Conservation (phyloP, 2,329 filamentous ascomycete genomes). For the Trematosphaeria pertusa region DNA sequence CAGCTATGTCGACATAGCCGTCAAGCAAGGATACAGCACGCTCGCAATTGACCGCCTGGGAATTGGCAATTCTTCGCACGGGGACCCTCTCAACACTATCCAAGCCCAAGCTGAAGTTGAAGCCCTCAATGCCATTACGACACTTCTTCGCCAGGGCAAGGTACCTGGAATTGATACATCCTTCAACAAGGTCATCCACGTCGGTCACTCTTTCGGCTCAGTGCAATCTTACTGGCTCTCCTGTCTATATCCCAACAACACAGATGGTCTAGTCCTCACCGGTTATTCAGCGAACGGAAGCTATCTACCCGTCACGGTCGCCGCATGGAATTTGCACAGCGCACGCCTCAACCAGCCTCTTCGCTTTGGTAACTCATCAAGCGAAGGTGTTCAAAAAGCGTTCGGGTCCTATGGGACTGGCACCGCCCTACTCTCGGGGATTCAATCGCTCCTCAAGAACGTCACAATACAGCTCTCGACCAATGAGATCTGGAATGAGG, state of each 20-base stretch:
- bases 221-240: constrained; percentile 64
- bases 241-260: constrained; percentile 59
- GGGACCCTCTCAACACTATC: constrained; percentile 66
- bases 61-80: constrained; percentile 64
- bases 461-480: constrained; percentile 19
- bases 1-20: constrained; percentile 65
- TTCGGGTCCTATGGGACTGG: constrained; percentile 18
- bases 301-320: constrained; percentile 53
- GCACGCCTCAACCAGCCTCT: constrained; percentile 53
- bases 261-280: constrained; percentile 66
- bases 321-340: constrained; percentile 57
- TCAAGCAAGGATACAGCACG: constrained; percentile 64
- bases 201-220: constrained; percentile 71
- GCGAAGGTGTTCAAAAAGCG: constrained; percentile 12
- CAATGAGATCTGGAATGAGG: constrained; percentile 34
- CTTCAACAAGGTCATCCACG: constrained; percentile 60
- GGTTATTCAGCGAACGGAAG: constrained; percentile 62
- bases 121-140: constrained; percentile 63
- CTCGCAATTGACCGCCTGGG: constrained; percentile 69
- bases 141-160: constrained; percentile 54
- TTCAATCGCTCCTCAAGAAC: constrained; percentile 26
- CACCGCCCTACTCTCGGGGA: constrained; percentile 17
- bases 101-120: constrained; percentile 66
- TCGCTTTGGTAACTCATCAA: constrained; percentile 45
- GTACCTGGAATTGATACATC: constrained; percentile 51